A percentile compares a stretch with the other conserved stretches of the same genome.
Evolutionary conservation across 106 monocot genomes (phyloP).

Genomic region (Dendrobium catenatum): DNA sequence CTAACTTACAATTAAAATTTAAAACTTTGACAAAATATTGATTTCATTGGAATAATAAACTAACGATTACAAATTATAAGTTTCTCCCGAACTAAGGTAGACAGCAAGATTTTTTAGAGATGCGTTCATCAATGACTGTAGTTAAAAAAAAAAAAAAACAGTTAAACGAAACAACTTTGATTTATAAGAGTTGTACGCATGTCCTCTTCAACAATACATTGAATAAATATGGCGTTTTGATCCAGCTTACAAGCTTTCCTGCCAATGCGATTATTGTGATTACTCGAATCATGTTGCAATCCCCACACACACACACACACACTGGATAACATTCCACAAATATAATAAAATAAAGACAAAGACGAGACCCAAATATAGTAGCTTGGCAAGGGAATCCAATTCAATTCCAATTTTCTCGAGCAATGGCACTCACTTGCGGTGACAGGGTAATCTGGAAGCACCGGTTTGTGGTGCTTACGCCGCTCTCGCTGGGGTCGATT

Average conservation of each 20-base stretch:
- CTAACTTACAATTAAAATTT: neutral
- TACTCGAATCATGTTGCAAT: too few species aligned
- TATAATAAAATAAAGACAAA: neutral
- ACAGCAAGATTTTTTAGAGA: neutral
- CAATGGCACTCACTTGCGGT: constrained; percentile 33
- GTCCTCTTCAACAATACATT: too few species aligned
- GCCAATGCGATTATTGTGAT: too few species aligned
- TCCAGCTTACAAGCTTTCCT: too few species aligned
- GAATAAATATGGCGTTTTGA: too few species aligned
- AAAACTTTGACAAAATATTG: neutral
- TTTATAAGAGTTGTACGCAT: neutral
- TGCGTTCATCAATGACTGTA: neutral
- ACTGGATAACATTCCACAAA: neutral
- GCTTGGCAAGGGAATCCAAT: neutral
- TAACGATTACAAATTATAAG: neutral
- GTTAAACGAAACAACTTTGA: neutral
- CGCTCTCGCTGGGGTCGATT: constrained; percentile 52
- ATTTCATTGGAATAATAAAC: neutral
- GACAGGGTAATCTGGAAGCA: constrained; percentile 52
- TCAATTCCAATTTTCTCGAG: neutral
- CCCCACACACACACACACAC: neutral
- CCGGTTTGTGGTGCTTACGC: constrained; percentile 31
- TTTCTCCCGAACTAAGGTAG: neutral
- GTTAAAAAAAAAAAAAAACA: neutral
- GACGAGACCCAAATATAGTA: neutral